Base-by-base conservation (phyloP, 129 eudicot species). In the Escallonia rubra region DNA sequence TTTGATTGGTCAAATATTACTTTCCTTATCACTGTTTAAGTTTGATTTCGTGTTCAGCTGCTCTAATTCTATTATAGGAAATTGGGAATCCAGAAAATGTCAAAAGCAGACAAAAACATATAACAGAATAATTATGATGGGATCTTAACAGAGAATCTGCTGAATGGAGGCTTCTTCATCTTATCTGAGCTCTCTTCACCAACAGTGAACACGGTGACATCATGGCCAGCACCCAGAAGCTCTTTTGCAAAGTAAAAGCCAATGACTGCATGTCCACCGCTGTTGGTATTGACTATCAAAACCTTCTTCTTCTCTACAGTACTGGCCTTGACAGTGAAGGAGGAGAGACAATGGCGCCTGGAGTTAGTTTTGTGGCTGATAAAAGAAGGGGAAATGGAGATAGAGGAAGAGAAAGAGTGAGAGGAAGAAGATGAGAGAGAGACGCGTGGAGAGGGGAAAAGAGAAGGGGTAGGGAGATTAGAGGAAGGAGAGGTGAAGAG, bases 111-210 rank as follows among this genome's bases (percentile, higher is more conserved):
- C 11, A 38, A 23, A 3, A 49, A 45, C 5, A 59, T 3, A 44
- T 47, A 51, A 38, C 51, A 14, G 4, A 7, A 38, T 4, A 14
- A 44, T 14, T 11, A 34, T 16, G 40, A 66, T 10, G n/a, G 13
- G 65, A 76, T 54, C 57, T 50, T 77, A 65, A 94, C 99, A 14
- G 90, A 84, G 57, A 94, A 87, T 81, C 97, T 83, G 68, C 49
- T 75, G 81, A 94, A 94, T 8, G 99, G 99, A 14, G 99, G 83
- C 78, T 94, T 94, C 91, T 90, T 94, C 99, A 94, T 94, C 90
- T 94, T 94, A 47, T 87, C 99, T 11, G 99, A 94, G 60, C 59
- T 66, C 79, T 90, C 93, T 64, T 90, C 93, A 43, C 97, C 99
- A 71, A 90, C 94, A 42, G 99, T 94, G 42, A 94, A 3, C 56